These are phyloP conservation scores for Aspergillus leporis DNA, from an alignment of 495 filamentous ascomycete species.

Conservation along the genomic window DNA sequence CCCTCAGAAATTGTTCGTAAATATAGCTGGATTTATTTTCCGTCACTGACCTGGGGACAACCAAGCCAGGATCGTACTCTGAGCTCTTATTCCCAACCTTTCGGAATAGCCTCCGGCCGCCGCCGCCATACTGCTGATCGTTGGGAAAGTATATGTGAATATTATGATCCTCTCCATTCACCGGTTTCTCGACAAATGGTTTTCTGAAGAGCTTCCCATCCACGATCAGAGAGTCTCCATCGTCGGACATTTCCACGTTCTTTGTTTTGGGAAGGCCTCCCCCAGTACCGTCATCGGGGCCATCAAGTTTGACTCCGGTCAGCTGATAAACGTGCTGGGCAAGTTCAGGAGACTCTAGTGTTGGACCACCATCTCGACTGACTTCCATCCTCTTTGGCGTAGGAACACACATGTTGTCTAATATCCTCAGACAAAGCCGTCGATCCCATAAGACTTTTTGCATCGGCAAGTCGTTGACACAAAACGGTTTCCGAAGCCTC, in stretches of 20 bases:
- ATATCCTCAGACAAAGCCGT: conserved; percentile 78
- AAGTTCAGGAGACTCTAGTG: conserved; percentile 70
- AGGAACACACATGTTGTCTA: conserved; percentile 85
- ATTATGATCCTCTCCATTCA: conserved; percentile 98
- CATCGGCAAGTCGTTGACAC: conserved; percentile 97
- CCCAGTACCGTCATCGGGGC: conserved; percentile 70
- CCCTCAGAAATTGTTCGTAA: conserved; percentile 94
- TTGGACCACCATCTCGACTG: conserved; percentile 89
- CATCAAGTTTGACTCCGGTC: conserved; percentile 77
- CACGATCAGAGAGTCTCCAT: conserved; percentile 82
- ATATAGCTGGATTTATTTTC: conserved; percentile 81
- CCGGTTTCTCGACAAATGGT: conserved; percentile 97
- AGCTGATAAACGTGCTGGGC: conserved; percentile 75
- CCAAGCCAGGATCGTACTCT: conserved; percentile 78
- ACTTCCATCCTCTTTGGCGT: conserved; percentile 91
- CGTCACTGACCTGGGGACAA: conserved; percentile 74
- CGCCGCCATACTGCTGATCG: conserved; percentile 70
- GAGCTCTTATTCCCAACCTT: conserved; percentile 99
- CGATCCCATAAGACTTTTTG: conserved; percentile 98
- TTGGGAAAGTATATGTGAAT: conserved; percentile 96
- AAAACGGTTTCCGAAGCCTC: conserved; percentile 87
- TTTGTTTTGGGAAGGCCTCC: conserved; percentile 57
- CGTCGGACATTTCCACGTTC: conserved; percentile 76
- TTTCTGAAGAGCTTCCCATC: conserved; percentile 82
- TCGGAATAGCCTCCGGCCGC: conserved; percentile 87